Evolutionary conservation across 768 basidiomycete species (phyloP), one percentile per base, ranked within the genome.

Genomic region (Podaxis sp.): DNA sequence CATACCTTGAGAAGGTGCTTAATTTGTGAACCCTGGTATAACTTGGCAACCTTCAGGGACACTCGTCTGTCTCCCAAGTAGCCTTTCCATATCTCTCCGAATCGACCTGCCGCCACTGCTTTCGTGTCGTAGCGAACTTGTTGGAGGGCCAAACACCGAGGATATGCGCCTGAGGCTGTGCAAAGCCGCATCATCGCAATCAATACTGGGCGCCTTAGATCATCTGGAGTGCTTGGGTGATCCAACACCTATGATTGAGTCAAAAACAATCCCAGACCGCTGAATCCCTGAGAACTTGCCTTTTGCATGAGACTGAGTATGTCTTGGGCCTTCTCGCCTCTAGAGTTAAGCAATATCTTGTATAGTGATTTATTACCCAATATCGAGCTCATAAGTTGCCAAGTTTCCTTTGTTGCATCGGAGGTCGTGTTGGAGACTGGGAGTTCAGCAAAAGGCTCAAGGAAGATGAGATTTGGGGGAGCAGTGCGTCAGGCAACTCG

Each of bases 31-130:
- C 24, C 63, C 63, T 67, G 61, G 24, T 71, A 73, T 38, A 70
- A 60, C 52, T 64, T 71, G 19, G 72, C 57, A 3, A 71, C 58
- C 55, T 74, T 74, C 36, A 73, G 19, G 49, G 68, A 72, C 0
- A 74, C 68, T 3, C 54, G 22, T 24, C 61, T 63, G 13, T 65
- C 68, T 1, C 63, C 59, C 47, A 67, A 62, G 17, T 51, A 8
- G 1, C 70, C 71, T 59, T 59, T 71, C 66, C 71, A 74, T n/a
- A 75, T 68, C n/a, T 75, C 74, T 8, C 71, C 68, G 57, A 73
- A 75, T 25, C 66, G 61, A 3, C 74, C 74, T n/a, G 64, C 57
- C 0, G 71, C 61, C 1, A 66, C 57, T 1, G 69, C 61, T 5
- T 51, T 54, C 4, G 66, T 61, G 0, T 65, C 58, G n/a, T 66